A percentile compares a stretch with the other conserved stretches of the same genome.
Conservation (phyloP, 208 protist genomes). For the Porcisia hertigi region DNA sequence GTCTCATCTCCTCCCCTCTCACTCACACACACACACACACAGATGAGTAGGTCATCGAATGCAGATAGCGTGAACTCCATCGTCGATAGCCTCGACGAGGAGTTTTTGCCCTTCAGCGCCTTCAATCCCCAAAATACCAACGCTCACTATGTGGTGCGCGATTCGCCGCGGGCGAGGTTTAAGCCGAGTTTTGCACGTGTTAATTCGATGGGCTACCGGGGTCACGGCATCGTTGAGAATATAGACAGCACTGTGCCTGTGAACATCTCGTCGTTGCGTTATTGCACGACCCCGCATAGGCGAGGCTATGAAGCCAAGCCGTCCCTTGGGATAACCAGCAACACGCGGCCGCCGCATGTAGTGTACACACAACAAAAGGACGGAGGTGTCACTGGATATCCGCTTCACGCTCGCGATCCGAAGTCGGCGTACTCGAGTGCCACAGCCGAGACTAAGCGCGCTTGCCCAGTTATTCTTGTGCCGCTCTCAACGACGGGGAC, state of each 20-base stretch:
- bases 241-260: conserved; percentile 12
- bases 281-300: neutral
- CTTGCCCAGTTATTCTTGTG: neutral
- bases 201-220: conserved; percentile 26
- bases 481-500: neutral
- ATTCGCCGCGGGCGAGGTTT: conserved; percentile 1
- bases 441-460: neutral
- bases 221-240: conserved; percentile 22
- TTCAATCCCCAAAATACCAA: conserved; percentile 13
- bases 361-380: neutral
- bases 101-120: conserved; percentile 17
- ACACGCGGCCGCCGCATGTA: neutral
- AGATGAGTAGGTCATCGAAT: conserved; percentile 14
- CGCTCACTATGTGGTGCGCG: neutral
- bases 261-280: neutral
- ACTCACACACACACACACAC: neutral
- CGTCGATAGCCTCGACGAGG: conserved; percentile 20
- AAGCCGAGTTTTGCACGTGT: conserved; percentile 20
- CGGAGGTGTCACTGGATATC: neutral
- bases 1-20: too few species aligned
- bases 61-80: conserved; percentile 16
- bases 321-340: neutral
- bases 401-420: neutral
- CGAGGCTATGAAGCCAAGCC: neutral
- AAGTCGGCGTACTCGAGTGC: neutral